Evolutionary conservation across 305 asterid genomes (phyloP).

Genomic region (Solanum chacoense): DNA sequence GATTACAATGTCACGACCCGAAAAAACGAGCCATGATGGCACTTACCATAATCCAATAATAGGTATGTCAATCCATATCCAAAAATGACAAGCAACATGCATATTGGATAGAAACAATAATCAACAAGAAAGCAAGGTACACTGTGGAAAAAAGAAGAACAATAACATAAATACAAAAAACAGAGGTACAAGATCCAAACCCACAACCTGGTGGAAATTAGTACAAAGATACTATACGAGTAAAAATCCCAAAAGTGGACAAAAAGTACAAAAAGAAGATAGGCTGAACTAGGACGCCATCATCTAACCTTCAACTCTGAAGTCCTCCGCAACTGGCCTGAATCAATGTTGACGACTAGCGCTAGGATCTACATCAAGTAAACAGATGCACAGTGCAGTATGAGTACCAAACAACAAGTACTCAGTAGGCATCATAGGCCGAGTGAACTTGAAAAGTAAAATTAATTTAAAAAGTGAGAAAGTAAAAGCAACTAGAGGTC

Average conservation of each 20-base stretch:
- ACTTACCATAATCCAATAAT: background rate
- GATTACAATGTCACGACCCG: background rate
- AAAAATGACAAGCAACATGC: background rate
- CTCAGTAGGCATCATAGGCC: background rate
- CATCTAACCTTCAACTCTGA: background rate
- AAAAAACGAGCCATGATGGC: background rate
- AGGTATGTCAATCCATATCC: background rate
- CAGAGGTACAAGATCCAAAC: background rate
- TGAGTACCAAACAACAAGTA: background rate
- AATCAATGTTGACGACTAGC: background rate
- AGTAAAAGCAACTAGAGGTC: background rate
- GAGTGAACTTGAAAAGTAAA: background rate
- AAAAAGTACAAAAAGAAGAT: background rate
- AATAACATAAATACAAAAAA: too few species aligned
- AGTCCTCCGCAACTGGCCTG: background rate
- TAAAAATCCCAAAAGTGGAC: background rate
- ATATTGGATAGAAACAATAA: background rate
- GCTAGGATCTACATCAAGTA: background rate
- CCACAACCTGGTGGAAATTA: background rate
- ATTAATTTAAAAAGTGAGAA: background rate
- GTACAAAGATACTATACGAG: background rate
- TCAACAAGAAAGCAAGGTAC: background rate
- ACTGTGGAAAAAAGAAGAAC: too few species aligned
- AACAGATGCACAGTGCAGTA: background rate
- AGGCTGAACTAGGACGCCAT: background rate